phyloP scores from a whole-genome alignment of 192 early-diverging fungal species.

The Coemansia sp. region DNA sequence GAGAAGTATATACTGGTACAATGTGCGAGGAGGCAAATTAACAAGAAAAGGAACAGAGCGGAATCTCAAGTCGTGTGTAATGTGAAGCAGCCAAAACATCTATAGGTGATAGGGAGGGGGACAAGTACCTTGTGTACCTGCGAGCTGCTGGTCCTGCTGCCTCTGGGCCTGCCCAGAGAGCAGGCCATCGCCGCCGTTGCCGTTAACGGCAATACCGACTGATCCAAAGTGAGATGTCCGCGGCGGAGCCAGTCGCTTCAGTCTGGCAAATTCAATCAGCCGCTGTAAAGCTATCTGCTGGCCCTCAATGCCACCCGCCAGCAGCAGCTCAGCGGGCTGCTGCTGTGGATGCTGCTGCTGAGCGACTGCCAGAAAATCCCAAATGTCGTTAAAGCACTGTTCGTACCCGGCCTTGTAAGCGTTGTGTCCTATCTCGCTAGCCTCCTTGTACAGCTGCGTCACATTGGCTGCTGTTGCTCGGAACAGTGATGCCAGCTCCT shows the following conservation, averaged over 20 bases:
- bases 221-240: conserved; percentile 2
- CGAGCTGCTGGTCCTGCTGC: not conserved
- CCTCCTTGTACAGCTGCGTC: conserved; percentile 46
- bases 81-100: not conserved
- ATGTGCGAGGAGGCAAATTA: not conserved
- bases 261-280: conserved; percentile 39
- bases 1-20: not conserved
- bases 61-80: not conserved
- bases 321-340: conserved; percentile 2
- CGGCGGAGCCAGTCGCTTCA: conserved; percentile 26
- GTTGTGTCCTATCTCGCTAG: conserved; percentile 38
- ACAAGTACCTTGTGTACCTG: conserved; percentile 8
- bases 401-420: conserved; percentile 48
- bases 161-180: not conserved
- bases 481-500: conserved; percentile 38
- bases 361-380: conserved; percentile 27
- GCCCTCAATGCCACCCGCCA: not conserved
- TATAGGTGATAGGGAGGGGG: conserved; percentile 2
- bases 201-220: not conserved
- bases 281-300: conserved; percentile 21
- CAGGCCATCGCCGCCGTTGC: not conserved
- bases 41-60: not conserved
- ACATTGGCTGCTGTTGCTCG: conserved; percentile 48
- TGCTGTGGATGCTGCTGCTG: no score
- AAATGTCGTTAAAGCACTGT: conserved; percentile 46